A percentile compares a stretch with the other conserved stretches of the same genome.
phyloP scores from a whole-genome alignment of 305 asterid genomes.

The Fraxinus sp. region DNA sequence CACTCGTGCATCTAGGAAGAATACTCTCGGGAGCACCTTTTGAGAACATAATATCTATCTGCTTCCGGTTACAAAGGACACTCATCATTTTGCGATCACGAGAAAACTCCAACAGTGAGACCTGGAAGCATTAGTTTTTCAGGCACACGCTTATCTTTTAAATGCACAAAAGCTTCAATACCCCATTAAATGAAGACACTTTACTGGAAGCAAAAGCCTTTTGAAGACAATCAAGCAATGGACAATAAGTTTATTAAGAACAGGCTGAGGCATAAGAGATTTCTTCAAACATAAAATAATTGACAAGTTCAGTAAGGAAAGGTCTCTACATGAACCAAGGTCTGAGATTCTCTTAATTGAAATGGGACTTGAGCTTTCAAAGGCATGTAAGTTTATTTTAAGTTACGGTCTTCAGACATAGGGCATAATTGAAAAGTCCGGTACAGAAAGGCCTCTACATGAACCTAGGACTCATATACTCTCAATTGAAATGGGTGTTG shows the following conservation, averaged over 20 bases:
- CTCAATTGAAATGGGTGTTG: background rate
- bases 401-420: background rate
- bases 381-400: background rate
- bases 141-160: conserved; percentile 7
- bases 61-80: conserved; percentile 94
- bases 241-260: background rate
- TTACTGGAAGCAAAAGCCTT: background rate
- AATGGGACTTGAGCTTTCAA: background rate
- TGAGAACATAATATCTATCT: conserved; percentile 89
- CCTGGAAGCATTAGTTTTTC: conserved; percentile 48
- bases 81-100: conserved; percentile 99
- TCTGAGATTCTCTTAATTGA: background rate
- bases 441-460: background rate
- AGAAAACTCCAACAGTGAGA: conserved; percentile 86
- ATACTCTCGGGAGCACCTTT: conserved; percentile 99
- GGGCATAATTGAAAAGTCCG: background rate
- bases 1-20: conserved; percentile 81
- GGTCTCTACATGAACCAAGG: background rate
- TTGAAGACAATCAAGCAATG: background rate
- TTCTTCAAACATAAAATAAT: background rate
- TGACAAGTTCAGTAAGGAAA: background rate
- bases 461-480: background rate
- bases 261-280: background rate
- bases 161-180: conserved; percentile 13
- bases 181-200: conserved; percentile 1